phyloP scores from a whole-genome alignment of 2,329 filamentous ascomycete species.

The Bretziella fagacearum region DNA sequence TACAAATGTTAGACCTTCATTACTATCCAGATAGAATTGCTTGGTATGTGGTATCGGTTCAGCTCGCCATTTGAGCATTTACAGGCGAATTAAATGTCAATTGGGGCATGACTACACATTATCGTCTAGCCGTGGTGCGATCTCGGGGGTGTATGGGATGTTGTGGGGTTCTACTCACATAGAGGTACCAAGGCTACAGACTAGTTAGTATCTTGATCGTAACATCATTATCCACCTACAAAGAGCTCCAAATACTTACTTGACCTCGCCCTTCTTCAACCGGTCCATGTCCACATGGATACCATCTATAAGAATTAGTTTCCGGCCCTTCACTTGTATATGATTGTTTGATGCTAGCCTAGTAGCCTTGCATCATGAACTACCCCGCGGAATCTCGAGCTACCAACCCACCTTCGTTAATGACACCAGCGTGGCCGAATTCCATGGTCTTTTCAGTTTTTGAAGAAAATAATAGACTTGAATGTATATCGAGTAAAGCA shows the following conservation, averaged over 20 bases:
- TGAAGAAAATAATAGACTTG: neutral
- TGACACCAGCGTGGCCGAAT: conserved; percentile 42
- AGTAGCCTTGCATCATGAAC: conserved; percentile 12
- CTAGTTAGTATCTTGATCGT: conserved; percentile 17
- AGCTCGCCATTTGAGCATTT: neutral
- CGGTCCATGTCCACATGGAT: conserved; percentile 99
- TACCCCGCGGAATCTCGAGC: neutral
- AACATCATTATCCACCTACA: no score
- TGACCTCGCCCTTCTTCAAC: conserved; percentile 96
- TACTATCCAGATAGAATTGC: no score
- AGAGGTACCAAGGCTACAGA: conserved; percentile 72
- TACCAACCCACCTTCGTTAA: conserved; percentile 43
- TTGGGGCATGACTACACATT: no score
- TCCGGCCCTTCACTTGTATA: conserved; percentile 9
- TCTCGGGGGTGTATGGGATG: no score
- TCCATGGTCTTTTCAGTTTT: conserved; percentile 34
- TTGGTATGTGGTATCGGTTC: no score
- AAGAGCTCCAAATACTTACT: conserved; percentile 43
- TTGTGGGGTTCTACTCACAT: conserved; percentile 45
- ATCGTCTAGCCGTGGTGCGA: no score
- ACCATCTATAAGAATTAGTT: conserved; percentile 51
- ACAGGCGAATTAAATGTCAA: no score
- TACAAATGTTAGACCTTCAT: conserved; percentile 17
- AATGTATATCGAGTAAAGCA: neutral
- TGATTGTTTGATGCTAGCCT: conserved; percentile 14